Evolutionary conservation across 768 basidiomycete species (phyloP).

Genomic region (Pseudohyphozyma bogoriensis): DNA sequence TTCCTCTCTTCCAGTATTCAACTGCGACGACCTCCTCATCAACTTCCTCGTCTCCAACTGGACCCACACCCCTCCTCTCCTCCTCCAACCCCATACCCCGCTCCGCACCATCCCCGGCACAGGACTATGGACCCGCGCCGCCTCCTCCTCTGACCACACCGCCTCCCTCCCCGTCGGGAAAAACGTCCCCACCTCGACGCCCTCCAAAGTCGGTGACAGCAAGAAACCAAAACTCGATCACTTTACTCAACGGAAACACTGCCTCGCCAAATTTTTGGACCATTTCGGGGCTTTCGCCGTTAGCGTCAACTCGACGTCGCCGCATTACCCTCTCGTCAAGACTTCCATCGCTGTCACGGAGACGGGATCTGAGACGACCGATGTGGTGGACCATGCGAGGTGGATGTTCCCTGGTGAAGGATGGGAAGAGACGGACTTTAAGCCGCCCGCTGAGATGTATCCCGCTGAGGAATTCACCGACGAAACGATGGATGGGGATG

Average conservation of each 20-base stretch:
- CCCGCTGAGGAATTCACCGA: not conserved
- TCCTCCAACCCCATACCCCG: conserved; percentile 23
- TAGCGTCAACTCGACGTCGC: not conserved
- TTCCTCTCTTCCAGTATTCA: conserved; percentile 14
- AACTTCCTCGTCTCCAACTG: conserved; percentile 31
- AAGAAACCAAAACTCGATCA: conserved; percentile 7
- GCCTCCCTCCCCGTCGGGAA: not conserved
- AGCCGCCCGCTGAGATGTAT: too few relatives aligned
- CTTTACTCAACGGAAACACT: conserved; percentile 11
- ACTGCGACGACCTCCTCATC: conserved; percentile 32
- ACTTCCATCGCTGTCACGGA: conserved; percentile 3
- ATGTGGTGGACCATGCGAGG: conserved; percentile 24
- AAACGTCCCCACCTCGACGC: not conserved
- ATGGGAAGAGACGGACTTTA: conserved; percentile 24
- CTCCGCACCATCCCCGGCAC: conserved; percentile 19
- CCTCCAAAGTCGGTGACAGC: not conserved
- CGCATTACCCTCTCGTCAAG: conserved; percentile 14
- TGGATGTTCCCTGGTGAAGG: conserved; percentile 14
- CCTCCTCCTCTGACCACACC: not conserved
- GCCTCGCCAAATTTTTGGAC: conserved; percentile 16
- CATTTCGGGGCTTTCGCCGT: conserved; percentile 20
- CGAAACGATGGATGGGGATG: not conserved
- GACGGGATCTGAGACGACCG: too few relatives aligned
- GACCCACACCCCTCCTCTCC: conserved; percentile 21
- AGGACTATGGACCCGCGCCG: conserved; percentile 19